These are phyloP conservation scores for Suhomyces guaymorum DNA, from an alignment of 1,139 yeast genomes.

Conservation along the genomic window DNA sequence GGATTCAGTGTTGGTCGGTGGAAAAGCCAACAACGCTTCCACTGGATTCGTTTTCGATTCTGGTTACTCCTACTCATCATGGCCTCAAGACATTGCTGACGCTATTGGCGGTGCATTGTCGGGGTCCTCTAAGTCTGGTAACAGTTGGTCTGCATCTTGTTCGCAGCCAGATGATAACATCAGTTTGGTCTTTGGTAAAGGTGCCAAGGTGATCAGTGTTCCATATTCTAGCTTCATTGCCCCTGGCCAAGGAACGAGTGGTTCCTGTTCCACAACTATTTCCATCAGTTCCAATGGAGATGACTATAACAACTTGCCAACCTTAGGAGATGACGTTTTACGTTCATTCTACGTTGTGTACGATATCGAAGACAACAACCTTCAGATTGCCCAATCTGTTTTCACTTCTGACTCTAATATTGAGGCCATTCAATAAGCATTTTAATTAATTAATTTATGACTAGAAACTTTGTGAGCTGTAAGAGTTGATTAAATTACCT, in stretches of 20 bases:
- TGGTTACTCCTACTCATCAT: conserved; percentile 8
- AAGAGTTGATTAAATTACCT: no score
- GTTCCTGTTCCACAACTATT: background rate
- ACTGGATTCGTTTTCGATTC: conserved; percentile 8
- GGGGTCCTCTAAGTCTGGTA: conserved; percentile 1
- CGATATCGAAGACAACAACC: conserved; percentile 20
- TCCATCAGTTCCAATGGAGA: background rate
- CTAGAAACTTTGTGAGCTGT: no score
- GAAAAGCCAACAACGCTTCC: background rate
- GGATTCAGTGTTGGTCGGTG: background rate
- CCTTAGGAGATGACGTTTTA: conserved; percentile 23
- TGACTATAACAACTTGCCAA: conserved; percentile 8
- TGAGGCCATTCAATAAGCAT: conserved; percentile 1
- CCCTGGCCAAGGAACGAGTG: background rate
- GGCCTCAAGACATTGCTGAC: conserved; percentile 4
- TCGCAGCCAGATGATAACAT: conserved; percentile 4
- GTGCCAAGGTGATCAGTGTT: conserved; percentile 2
- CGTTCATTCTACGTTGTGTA: conserved; percentile 26
- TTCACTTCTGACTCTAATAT: conserved; percentile 15
- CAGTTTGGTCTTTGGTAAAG: conserved; percentile 5
- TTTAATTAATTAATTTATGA: no score
- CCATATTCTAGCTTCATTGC: conserved; percentile 8
- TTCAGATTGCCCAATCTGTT: conserved; percentile 23
- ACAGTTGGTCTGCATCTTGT: conserved; percentile 2
- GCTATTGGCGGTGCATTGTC: conserved; percentile 5